These are phyloP conservation scores for Apostasia shenzhenica DNA, from an alignment of 106 monocot genomes.

Conservation along the genomic window DNA sequence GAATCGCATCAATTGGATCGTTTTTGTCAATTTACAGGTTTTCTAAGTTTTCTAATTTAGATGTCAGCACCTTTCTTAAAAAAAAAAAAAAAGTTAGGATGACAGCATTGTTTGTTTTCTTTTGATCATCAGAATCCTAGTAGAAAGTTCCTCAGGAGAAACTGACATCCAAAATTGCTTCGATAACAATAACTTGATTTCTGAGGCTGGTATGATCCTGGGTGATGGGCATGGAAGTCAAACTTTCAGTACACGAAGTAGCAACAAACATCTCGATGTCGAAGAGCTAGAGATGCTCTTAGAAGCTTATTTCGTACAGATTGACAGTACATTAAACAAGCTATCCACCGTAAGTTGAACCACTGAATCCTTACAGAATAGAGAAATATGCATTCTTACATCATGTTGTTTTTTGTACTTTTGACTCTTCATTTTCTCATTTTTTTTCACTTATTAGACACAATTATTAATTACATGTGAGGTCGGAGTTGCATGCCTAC, in stretches of 20 bases:
- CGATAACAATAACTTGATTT: conserved; percentile 11
- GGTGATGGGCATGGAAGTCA: conserved; percentile 13
- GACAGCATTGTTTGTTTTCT: background rate
- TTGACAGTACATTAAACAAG: conserved; percentile 65
- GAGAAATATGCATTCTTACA: background rate
- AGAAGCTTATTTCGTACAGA: conserved; percentile 75
- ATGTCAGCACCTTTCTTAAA: too few relatives aligned
- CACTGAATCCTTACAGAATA: background rate
- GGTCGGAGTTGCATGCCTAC: background rate
- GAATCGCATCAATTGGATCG: too few relatives aligned
- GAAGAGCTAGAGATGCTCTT: conserved; percentile 77
- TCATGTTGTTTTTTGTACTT: background rate
- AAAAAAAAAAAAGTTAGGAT: too few relatives aligned
- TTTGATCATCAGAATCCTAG: conserved; percentile 13
- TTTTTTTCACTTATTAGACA: background rate
- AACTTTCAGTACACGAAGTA: conserved; percentile 28
- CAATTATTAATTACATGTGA: background rate
- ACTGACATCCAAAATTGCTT: conserved; percentile 6
- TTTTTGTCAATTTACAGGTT: too few relatives aligned
- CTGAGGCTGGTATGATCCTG: background rate
- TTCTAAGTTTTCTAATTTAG: too few relatives aligned
- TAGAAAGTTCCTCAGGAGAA: conserved; percentile 18
- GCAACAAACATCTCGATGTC: conserved; percentile 26
- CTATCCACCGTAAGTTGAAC: conserved; percentile 37
- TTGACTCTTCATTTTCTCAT: background rate